These are phyloP conservation scores for Clavispora asparagi DNA, from an alignment of 805 yeast species.

Conservation along the genomic window DNA sequence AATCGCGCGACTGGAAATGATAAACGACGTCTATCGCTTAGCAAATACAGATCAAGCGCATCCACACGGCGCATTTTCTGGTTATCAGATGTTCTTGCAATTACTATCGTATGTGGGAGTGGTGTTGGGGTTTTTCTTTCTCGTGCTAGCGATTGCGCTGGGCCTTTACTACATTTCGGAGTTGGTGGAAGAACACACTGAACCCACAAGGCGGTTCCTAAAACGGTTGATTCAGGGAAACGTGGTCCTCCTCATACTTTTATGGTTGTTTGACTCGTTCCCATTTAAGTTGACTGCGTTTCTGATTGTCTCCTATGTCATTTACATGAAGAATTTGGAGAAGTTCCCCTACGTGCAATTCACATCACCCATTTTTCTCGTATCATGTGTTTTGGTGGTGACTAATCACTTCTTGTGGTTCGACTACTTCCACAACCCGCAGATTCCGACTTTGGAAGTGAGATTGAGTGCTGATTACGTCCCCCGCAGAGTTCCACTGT, in stretches of 20 bases:
- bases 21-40: neutral
- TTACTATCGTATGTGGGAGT: slow-evolving; percentile 35
- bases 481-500: slow-evolving; percentile 70
- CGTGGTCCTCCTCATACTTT: slow-evolving; percentile 47
- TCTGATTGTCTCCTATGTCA: slow-evolving; percentile 62
- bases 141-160: slow-evolving; percentile 63
- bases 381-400: slow-evolving; percentile 67
- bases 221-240: slow-evolving; percentile 58
- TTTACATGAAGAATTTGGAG: slow-evolving; percentile 72
- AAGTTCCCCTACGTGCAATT: slow-evolving; percentile 81
- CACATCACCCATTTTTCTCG: slow-evolving; percentile 63
- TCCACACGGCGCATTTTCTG: neutral
- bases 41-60: neutral
- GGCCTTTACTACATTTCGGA: slow-evolving; percentile 90
- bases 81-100: slow-evolving; percentile 30
- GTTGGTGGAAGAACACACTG: slow-evolving; percentile 88
- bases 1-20: neutral
- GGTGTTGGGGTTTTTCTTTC: slow-evolving; percentile 35
- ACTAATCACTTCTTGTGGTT: slow-evolving; percentile 89
- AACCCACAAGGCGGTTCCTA: slow-evolving; percentile 70
- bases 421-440: slow-evolving; percentile 67
- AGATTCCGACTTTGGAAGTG: slow-evolving; percentile 63
- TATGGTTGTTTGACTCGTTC: slow-evolving; percentile 72
- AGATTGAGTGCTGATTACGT: slow-evolving; percentile 53
- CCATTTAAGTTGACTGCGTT: slow-evolving; percentile 66